Conservation (phyloP, 768 basidiomycete genomes). For the Inosperma sp. region DNA sequence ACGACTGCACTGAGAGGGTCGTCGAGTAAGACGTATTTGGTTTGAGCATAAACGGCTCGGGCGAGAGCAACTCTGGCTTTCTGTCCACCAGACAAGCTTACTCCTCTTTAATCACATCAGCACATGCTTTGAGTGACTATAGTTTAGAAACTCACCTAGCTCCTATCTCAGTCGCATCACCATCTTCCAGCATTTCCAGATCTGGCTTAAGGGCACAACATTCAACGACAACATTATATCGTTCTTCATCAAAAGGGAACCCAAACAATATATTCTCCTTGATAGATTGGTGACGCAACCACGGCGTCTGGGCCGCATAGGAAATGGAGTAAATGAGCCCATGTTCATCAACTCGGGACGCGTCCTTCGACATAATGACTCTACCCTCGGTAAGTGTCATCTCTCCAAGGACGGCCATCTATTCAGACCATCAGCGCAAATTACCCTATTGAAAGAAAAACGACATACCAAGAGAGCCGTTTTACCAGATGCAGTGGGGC, state of each 20-base stretch:
- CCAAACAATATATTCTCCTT: constrained; percentile 81
- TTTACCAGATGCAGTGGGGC: constrained; percentile 81
- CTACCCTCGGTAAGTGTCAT: constrained; percentile 50
- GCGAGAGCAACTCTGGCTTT: constrained; percentile 78
- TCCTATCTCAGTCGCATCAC: constrained; percentile 82
- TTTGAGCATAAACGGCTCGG: constrained; percentile 72
- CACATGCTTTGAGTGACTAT: constrained; percentile 3
- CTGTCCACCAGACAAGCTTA: constrained; percentile 77
- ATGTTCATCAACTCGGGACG: constrained; percentile 51
- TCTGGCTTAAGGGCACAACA: constrained; percentile 82
- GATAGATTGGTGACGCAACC: constrained; percentile 69
- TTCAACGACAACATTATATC: constrained; percentile 74
- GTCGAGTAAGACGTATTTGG: constrained; percentile 69
- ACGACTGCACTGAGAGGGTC: constrained; percentile 82
- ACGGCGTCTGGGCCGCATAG: constrained; percentile 70
- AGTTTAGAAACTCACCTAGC: constrained; percentile 40
- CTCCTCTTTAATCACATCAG: constrained; percentile 41
- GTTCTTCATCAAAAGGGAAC: constrained; percentile 61
- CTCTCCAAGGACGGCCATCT: constrained; percentile 73
- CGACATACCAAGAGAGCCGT: constrained; percentile 62
- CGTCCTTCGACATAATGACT: constrained; percentile 64
- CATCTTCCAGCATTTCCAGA: constrained; percentile 79
- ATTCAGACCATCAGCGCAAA: neutral
- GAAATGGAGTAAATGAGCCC: constrained; percentile 63
- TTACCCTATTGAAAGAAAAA: neutral